Evolutionary conservation across 2,329 filamentous ascomycete species (phyloP), one percentile per base, ranked within the genome.

Genomic region (Geoglossum cookeanum): DNA sequence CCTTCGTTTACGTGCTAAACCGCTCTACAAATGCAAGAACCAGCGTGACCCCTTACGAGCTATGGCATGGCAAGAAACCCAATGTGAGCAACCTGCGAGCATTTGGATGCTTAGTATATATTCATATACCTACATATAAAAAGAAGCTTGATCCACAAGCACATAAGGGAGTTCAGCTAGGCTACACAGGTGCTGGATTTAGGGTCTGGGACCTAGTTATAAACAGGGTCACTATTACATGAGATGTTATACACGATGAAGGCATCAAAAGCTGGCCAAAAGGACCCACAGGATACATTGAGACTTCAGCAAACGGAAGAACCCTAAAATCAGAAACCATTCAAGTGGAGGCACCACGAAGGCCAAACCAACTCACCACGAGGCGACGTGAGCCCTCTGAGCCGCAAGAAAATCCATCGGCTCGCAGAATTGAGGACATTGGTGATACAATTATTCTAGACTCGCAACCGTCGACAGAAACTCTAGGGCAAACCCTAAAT

Each of bases 331-430:
- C 47, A 57, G 22, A 51, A 60, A 33, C 57, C 57, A 0, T 62
- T 53, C 15, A 51, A 58, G 45, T 11, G 61, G 7, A 60, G 68
- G 13, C 67, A 64, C 47, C 2, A 22, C 22, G 22, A 22, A 22
- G 22, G 2, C 2, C 22, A 22, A 22, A 22, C 22, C 22, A 2
- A 2, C 22, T 22, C 22, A 22, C 22, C 22, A 2, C 22, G 2
- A 22, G 22, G 22, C 22, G 22, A 22, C 22, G 2, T 2, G 22
- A 22, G 22, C 22, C 22, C 22, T 22, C 22, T 22, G 22, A 22
- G 22, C 22, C 2, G 22, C 22, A 1, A 22, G 22, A 22, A 2
- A 22, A 1, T 2, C 2, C 22, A 22, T 22, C 22, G 1, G 22
- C 22, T 2, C 2, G 22, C 22, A 22, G 22, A 22, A 22, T 22